Evolutionary conservation across 1,284 basidiomycete genomes (phyloP), one percentile per base, ranked within the genome.

Genomic region (Pyrrhoderma noxium): DNA sequence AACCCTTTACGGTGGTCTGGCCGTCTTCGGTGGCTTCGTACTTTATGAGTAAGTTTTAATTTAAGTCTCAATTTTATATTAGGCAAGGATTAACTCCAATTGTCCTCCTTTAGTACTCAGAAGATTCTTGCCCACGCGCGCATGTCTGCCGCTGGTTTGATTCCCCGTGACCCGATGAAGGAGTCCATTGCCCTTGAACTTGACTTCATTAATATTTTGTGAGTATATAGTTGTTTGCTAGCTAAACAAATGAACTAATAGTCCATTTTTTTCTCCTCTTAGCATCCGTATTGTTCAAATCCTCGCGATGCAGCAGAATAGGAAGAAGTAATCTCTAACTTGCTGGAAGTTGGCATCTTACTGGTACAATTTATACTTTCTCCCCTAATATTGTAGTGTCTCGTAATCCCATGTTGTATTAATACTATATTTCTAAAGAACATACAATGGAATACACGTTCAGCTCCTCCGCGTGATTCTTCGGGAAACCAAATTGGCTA

Each of bases 171-270:
- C 65, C 83, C 92, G 5, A 69, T 94, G 57, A 81, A 76, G 54
- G 91, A 94, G 68, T 80, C 86, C 8, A 79, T 89, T 52, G 74
- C 81, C 47, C 73, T 93, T 43, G 84, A 93, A 64, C 75, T 95
- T 51, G 89, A 93, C 63, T 86, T 92, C 75, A 82, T 95, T 65
- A 93, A 89, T 63, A 88, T 89, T 49, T 89, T 90, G 86, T 85
- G 58, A 57, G 79, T 70, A 21, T 43, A 25, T 34, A 47, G 16
- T 34, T 7, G 16, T 27, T 5, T 36, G 11, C 16, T 23, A 38
- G 13, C 14, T 11, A 5, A 41, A 25, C 39, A 35, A 22, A 4
- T 34, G 18, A 16, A 34, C 39, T n/a, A 38, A 58, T 51, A 21
- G 47, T 39, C 14, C 11, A 18, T 14, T 40, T 22, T 40, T 18